Base-by-base conservation (phyloP, 139 green algal species). In the Micromonas pusilla region DNA sequence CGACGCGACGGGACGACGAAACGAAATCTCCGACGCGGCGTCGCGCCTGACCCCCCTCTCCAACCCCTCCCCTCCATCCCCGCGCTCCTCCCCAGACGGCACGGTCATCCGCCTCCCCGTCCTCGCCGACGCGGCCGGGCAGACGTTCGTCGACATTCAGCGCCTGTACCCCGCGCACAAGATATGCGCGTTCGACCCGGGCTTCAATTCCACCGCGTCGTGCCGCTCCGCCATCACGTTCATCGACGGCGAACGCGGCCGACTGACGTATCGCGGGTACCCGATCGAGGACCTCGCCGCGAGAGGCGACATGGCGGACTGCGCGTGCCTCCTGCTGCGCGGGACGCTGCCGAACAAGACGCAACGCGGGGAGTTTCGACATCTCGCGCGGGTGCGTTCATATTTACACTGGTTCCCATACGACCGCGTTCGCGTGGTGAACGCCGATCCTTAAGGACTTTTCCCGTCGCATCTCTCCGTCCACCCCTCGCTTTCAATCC, bases 171-270 rank as follows among this genome's bases (percentile, higher is more conserved):
- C 63, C 28, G 9, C 28, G 13, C 9, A 6, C 28, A 13, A 70
- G 63, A 70, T 93, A 34, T 93, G 87, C 83, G 93, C 89, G 19
- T 93, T 87, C 76, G 89, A 93, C 73, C 89, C 89, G 2, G 89
- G 89, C 9, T 93, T 91, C 71, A 87, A 76, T 9, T 88, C 79
- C 52, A 93, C 89, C 66, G 89, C 67, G 26, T 79, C 80, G 1
- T 93, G 88, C 79, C 63, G 88, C 54, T 89, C 82, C 0, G 70
- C 74, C 37, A 93, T 93, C 67, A 92, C 87, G 1, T 93, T 84
- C 79, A 93, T 92, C 53, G 89, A 93, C 74, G 89, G 89, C 36
- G 80, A 80, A 25, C 84, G 88, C 38, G 89, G 89, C 20, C 63
- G 89, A 0, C 83, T 93, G 16, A 66, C 90, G 39, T 93, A 93